Conservation (phyloP, 352 stramenopile species). For the Phytophthora aleatoria region DNA sequence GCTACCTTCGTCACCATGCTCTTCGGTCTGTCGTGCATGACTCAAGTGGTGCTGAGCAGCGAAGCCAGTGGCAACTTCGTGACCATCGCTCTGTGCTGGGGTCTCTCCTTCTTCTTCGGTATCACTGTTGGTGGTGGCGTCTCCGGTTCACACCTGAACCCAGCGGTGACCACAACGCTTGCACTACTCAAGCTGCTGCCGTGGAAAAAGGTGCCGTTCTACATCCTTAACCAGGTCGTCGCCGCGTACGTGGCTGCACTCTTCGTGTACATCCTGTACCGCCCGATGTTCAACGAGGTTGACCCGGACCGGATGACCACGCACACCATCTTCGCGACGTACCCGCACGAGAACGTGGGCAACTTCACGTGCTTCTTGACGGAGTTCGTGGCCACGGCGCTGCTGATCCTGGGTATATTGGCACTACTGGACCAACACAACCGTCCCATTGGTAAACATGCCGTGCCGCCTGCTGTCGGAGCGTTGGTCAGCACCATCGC, state of each 20-base stretch:
- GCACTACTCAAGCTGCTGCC: slow-evolving; percentile 37
- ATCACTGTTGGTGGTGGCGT: slow-evolving; percentile 35
- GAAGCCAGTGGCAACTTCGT: slow-evolving; percentile 27
- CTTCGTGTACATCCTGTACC: slow-evolving; percentile 45
- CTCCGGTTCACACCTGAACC: slow-evolving; percentile 43
- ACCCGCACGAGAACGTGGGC: slow-evolving; percentile 33
- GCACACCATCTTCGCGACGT: slow-evolving; percentile 43
- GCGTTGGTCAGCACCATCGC: slow-evolving; percentile 31
- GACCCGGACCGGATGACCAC: slow-evolving; percentile 38
- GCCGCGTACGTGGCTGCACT: slow-evolving; percentile 35
- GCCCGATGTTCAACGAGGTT: slow-evolving; percentile 39
- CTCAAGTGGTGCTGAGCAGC: slow-evolving; percentile 24
- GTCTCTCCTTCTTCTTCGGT: slow-evolving; percentile 46
- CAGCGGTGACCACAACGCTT: slow-evolving; percentile 29
- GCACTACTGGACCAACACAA: slow-evolving; percentile 42
- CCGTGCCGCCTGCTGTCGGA: slow-evolving; percentile 18
- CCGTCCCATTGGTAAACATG: slow-evolving; percentile 28
- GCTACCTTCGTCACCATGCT: slow-evolving; percentile 33
- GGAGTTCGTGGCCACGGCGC: slow-evolving; percentile 37
- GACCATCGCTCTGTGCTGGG: slow-evolving; percentile 45
- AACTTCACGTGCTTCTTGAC: slow-evolving; percentile 43
- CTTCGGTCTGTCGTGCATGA: slow-evolving; percentile 31
- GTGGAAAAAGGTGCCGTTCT: slow-evolving; percentile 39
- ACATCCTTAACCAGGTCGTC: slow-evolving; percentile 37
- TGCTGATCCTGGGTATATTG: slow-evolving; percentile 38